Evolutionary conservation across 1,284 basidiomycete genomes (phyloP).

Genomic region (Austroboletus niveus): DNA sequence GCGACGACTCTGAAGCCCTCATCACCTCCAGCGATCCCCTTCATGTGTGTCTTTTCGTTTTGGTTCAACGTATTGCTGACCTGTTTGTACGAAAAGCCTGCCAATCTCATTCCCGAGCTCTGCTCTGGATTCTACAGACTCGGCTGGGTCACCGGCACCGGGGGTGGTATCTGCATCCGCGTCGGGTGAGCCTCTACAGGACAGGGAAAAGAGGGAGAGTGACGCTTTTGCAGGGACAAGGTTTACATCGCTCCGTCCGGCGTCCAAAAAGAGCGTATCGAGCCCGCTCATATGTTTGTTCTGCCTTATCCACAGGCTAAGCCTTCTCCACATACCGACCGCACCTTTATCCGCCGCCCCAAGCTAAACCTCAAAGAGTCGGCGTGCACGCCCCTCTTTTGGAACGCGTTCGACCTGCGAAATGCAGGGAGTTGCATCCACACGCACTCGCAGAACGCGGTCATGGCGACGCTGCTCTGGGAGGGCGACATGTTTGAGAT

Average conservation of each 20-base stretch:
- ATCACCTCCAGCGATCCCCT: constrained; percentile 41
- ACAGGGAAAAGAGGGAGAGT: no score
- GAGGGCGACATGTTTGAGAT: constrained; percentile 66
- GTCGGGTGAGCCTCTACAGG: constrained; percentile 45
- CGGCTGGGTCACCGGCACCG: constrained; percentile 64
- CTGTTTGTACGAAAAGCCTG: constrained; percentile 44
- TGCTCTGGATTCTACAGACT: constrained; percentile 64
- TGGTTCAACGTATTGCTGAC: no score
- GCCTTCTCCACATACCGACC: constrained; percentile 60
- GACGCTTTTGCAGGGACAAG: constrained; percentile 49
- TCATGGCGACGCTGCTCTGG: constrained; percentile 82
- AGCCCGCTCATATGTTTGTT: constrained; percentile 79
- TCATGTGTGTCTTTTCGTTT: constrained; percentile 39
- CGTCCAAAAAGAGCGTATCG: constrained; percentile 85
- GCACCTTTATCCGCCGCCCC: constrained; percentile 75
- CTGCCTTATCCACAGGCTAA: constrained; percentile 71
- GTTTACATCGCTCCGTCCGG: constrained; percentile 87
- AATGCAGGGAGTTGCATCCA: constrained; percentile 83
- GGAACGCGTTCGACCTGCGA: constrained; percentile 82
- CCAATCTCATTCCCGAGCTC: constrained; percentile 78
- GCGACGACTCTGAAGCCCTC: constrained; percentile 20
- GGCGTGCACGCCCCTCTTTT: constrained; percentile 86
- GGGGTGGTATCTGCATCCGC: constrained; percentile 70
- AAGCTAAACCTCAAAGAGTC: constrained; percentile 69
- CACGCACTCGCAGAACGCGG: constrained; percentile 84